Percentiles rank a stretch among this genome's conserved stretches.
These are phyloP conservation scores for Entoloma clypeatum DNA, from an alignment of 1,284 basidiomycete genomes.

Conservation along the genomic window DNA sequence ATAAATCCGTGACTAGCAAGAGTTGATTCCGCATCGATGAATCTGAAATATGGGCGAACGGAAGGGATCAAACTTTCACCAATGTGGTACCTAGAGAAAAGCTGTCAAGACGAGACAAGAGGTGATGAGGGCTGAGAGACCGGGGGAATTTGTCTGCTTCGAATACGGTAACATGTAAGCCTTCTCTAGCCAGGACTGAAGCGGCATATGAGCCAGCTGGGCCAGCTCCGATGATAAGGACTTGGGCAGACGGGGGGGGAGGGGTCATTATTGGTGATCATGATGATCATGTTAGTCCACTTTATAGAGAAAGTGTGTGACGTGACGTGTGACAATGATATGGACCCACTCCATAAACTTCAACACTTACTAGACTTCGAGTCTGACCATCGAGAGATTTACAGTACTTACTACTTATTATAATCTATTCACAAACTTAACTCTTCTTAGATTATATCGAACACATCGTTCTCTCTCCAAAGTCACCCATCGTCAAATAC, in stretches of 20 bases:
- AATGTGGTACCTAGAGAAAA: slow-evolving; percentile 50
- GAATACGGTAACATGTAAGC: slow-evolving; percentile 61
- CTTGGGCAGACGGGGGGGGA: slow-evolving; percentile 39
- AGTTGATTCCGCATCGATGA: slow-evolving; percentile 57
- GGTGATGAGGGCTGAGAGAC: slow-evolving; percentile 23
- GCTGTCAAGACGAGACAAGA: not conserved
- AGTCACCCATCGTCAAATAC: slow-evolving; percentile 19
- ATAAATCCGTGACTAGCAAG: slow-evolving; percentile 49
- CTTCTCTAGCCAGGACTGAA: slow-evolving; percentile 66
- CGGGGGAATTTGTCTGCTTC: slow-evolving; percentile 69
- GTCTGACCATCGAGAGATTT: slow-evolving; percentile 19
- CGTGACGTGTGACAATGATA: not conserved
- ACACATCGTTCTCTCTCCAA: slow-evolving; percentile 20
- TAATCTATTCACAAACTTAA: not conserved
- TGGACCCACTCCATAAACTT: slow-evolving; percentile 17
- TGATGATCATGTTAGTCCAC: too few relatives aligned
- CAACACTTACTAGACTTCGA: slow-evolving; percentile 17
- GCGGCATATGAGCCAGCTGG: slow-evolving; percentile 72
- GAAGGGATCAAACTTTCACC: slow-evolving; percentile 66
- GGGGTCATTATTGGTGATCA: too few relatives aligned
- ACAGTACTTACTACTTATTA: slow-evolving; percentile 10
- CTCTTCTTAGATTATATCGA: slow-evolving; percentile 17
- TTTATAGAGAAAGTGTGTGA: too few relatives aligned
- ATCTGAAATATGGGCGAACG: slow-evolving; percentile 53
- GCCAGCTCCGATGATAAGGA: slow-evolving; percentile 63